A percentile compares a stretch with the other conserved stretches of the same genome.
phyloP scores from a whole-genome alignment of 2,329 filamentous ascomycete genomes.

The Arthrinium phaeospermum region DNA sequence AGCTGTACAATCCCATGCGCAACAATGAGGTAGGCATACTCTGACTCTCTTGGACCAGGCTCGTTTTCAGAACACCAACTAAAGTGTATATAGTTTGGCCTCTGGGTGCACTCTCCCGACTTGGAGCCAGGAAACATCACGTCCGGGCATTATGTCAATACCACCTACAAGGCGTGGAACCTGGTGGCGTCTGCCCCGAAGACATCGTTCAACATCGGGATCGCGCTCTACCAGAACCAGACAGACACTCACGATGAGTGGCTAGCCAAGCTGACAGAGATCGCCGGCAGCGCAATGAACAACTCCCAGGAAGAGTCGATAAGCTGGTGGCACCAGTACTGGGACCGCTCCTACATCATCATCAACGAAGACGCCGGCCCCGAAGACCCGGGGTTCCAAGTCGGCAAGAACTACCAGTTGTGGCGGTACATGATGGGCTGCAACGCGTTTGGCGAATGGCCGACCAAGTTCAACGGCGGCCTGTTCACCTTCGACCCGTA shows the following conservation, averaged over 20 bases:
- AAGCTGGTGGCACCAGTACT: conserved; percentile 15
- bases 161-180: conserved; percentile 12
- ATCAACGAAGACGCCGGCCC: conserved; percentile 18
- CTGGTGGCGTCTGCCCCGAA: conserved; percentile 1
- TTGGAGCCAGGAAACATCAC: conserved; percentile 7
- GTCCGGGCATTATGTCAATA: conserved; percentile 1
- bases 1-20: conserved; percentile 15
- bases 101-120: conserved; percentile 13
- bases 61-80: not conserved
- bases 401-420: conserved; percentile 20
- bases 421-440: conserved; percentile 21
- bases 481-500: conserved; percentile 20
- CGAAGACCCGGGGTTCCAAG: conserved; percentile 15
- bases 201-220: conserved; percentile 15
- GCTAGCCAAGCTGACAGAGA: not conserved
- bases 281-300: not conserved
- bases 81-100: not conserved
- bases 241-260: conserved; percentile 14
- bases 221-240: conserved; percentile 16
- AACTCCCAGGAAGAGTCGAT: conserved; percentile 16
- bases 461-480: conserved; percentile 20
- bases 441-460: conserved; percentile 19
- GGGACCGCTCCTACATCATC: conserved; percentile 17
- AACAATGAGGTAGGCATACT: conserved; percentile 9
- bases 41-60: too few species aligned